Percentiles rank a stretch among this genome's conserved stretches.
phyloP scores from a whole-genome alignment of 345 rosid species.

The Syzygium grande region DNA sequence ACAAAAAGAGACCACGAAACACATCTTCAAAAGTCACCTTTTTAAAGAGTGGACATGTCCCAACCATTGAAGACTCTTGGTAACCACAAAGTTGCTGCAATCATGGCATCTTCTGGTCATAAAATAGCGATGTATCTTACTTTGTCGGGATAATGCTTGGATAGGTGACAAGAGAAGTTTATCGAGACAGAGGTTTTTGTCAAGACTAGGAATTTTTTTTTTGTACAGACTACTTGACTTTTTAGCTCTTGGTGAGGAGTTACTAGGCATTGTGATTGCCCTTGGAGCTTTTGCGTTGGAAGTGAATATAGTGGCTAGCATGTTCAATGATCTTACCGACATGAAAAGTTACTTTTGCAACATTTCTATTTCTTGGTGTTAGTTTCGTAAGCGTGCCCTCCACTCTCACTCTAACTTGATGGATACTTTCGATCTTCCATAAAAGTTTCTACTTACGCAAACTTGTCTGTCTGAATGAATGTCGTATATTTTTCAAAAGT shows the following conservation, averaged over 20 bases:
- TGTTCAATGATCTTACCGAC: background rate
- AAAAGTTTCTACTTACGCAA: background rate
- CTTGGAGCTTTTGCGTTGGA: background rate
- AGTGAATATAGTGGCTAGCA: background rate
- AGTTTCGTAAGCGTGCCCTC: background rate
- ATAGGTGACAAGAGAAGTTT: background rate
- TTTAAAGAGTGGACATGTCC: background rate
- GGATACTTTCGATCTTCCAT: background rate
- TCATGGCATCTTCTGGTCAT: background rate
- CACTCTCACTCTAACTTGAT: background rate
- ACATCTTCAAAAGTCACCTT: background rate
- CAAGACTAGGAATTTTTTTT: background rate
- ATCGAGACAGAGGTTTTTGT: too few relatives aligned
- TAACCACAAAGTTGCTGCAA: background rate
- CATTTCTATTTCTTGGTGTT: background rate
- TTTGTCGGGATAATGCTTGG: background rate
- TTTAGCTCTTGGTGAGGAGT: background rate
- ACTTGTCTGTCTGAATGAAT: background rate
- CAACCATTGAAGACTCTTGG: background rate
- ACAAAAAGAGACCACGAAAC: background rate
- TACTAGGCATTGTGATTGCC: background rate
- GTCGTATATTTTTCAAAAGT: background rate
- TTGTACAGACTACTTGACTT: background rate
- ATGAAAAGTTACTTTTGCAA: background rate
- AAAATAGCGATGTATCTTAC: background rate